These are phyloP conservation scores for Aspergillus incahuasiensis DNA, from an alignment of 495 filamentous ascomycete genomes.

Conservation along the genomic window DNA sequence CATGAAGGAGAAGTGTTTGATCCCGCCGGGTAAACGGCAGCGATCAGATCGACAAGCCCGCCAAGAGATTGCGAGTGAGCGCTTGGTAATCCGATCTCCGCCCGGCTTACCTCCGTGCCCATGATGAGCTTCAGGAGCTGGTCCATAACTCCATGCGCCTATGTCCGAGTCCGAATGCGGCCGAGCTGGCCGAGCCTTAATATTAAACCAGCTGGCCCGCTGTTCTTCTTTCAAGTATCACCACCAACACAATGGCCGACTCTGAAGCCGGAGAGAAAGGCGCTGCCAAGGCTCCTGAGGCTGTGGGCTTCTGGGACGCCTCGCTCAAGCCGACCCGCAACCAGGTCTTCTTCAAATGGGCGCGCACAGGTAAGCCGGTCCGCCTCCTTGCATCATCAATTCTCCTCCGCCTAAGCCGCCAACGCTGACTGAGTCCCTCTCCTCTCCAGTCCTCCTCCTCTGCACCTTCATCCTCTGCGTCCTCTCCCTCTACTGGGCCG, in stretches of 20 bases:
- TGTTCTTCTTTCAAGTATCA: background rate
- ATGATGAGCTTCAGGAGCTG: too few relatives aligned
- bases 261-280: background rate
- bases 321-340: conserved; percentile 43
- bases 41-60: background rate
- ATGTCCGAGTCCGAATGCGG: background rate
- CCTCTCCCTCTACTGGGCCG: conserved; percentile 59
- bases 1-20: too few relatives aligned
- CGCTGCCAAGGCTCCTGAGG: conserved; percentile 18
- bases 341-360: conserved; percentile 37
- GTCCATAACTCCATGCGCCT: background rate
- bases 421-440: background rate
- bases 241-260: background rate
- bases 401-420: too few relatives aligned
- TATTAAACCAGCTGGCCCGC: background rate
- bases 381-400: background rate
- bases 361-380: conserved; percentile 24
- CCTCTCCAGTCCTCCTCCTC: conserved; percentile 47
- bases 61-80: background rate
- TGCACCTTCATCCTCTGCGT: conserved; percentile 49
- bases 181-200: background rate
- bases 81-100: background rate
- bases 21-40: background rate
- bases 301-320: conserved; percentile 50
- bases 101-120: background rate